phyloP scores from a whole-genome alignment of 768 basidiomycete genomes.

The Suillus paluster region DNA sequence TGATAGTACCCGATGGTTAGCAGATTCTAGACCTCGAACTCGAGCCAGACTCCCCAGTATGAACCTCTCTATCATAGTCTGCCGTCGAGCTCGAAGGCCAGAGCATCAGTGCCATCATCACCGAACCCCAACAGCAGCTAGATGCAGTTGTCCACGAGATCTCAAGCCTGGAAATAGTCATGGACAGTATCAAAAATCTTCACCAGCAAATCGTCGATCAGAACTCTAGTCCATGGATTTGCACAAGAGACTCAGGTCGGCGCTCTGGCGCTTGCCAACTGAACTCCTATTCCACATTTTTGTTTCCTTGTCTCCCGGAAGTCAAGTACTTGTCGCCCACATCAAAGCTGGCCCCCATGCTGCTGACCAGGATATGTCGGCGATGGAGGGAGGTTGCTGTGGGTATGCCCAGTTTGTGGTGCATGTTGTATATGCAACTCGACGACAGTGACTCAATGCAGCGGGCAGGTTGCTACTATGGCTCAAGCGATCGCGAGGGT shows the following conservation, averaged over 20 bases:
- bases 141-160: conserved; percentile 18
- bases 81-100: conserved; percentile 16
- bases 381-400: too few relatives aligned
- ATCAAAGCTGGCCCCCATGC: too few relatives aligned
- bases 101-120: conserved; percentile 18
- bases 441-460: too few relatives aligned
- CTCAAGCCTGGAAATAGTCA: conserved; percentile 14
- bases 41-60: conserved; percentile 14
- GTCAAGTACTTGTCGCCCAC: conserved; percentile 12
- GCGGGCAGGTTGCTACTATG: too few relatives aligned
- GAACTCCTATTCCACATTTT: conserved; percentile 56
- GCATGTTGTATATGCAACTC: too few relatives aligned
- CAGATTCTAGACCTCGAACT: conserved; percentile 21
- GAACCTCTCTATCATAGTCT: conserved; percentile 23
- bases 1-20: too few relatives aligned
- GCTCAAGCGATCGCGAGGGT: too few relatives aligned
- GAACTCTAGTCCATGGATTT: conserved; percentile 18
- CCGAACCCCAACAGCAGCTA: conserved; percentile 20
- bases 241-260: conserved; percentile 27
- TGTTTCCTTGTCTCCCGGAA: conserved; percentile 36
- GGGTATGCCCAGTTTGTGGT: too few relatives aligned
- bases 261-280: conserved; percentile 45
- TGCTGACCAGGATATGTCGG: too few relatives aligned
- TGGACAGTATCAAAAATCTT: conserved; percentile 18
- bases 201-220: conserved; percentile 21